These are phyloP conservation scores for Coniophora puteana DNA, from an alignment of 1,284 basidiomycete genomes.

Conservation along the genomic window DNA sequence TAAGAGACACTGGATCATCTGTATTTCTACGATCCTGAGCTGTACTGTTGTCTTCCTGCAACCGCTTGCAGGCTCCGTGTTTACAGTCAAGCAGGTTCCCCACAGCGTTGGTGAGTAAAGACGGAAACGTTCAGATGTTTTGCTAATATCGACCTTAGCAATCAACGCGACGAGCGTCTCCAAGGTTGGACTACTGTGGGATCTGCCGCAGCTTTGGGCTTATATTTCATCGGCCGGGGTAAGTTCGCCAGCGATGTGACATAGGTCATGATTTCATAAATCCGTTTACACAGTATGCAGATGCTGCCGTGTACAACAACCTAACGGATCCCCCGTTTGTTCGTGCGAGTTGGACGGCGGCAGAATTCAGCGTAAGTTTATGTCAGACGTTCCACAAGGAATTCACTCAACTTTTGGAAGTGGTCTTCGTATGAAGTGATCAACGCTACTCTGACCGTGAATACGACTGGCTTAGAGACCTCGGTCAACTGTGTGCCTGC, in stretches of 20 bases:
- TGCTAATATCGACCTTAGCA: too few species aligned
- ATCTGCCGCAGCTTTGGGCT: too few species aligned
- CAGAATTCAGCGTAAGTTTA: conserved; percentile 40
- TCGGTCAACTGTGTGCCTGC: conserved; percentile 43
- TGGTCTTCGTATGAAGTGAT: too few species aligned
- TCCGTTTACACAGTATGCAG: too few species aligned
- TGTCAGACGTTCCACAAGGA: too few species aligned
- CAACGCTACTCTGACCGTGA: conserved; percentile 49
- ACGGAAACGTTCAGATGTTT: not conserved
- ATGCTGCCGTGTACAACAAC: conserved; percentile 39
- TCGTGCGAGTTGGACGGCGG: conserved; percentile 42
- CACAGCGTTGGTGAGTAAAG: conserved; percentile 31
- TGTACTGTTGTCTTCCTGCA: conserved; percentile 42
- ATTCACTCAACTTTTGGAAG: not conserved
- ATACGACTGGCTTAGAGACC: conserved; percentile 52
- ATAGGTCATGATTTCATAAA: too few species aligned
- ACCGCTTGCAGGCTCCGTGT: conserved; percentile 54
- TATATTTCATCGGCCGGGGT: too few species aligned
- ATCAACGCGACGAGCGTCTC: too few species aligned
- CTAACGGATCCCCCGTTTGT: conserved; percentile 55
- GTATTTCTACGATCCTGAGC: conserved; percentile 44
- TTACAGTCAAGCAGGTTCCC: conserved; percentile 42
- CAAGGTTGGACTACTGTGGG: too few species aligned
- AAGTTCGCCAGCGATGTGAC: too few species aligned
- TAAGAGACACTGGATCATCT: conserved; percentile 48